Conservation (phyloP, 306 rosid genomes). For the Trifolium repens region DNA sequence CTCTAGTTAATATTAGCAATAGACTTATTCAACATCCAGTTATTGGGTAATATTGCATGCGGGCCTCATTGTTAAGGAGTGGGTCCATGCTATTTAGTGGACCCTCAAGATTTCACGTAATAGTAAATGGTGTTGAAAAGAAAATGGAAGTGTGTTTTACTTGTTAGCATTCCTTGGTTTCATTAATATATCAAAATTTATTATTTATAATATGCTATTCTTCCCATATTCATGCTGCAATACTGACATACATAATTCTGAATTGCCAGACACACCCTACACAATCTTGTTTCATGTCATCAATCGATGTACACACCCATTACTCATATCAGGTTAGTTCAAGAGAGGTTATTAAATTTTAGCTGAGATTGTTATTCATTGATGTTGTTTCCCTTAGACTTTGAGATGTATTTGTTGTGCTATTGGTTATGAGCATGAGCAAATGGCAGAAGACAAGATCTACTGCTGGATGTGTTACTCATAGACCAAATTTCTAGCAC, state of each 20-base stretch:
- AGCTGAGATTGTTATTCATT: constrained; percentile 26
- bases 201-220: constrained; percentile 5
- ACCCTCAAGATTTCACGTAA: background rate
- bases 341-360: constrained; percentile 26
- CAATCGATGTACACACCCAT: constrained; percentile 95
- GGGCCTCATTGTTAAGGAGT: background rate
- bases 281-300: constrained; percentile 99
- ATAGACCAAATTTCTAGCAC: constrained; percentile 6
- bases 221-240: background rate
- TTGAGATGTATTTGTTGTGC: constrained; percentile 21
- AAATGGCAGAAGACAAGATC: constrained; percentile 23
- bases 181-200: constrained; percentile 21
- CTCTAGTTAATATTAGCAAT: constrained; percentile 1
- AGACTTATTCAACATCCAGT: background rate
- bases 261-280: constrained; percentile 91
- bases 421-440: constrained; percentile 16
- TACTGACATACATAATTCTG: constrained; percentile 37
- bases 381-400: constrained; percentile 31
- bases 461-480: background rate
- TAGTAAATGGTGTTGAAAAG: background rate
- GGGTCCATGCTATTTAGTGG: background rate
- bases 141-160: background rate
- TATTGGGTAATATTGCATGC: constrained; percentile 6
- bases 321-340: constrained; percentile 92
- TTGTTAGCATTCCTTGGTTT: constrained; percentile 3